These are phyloP conservation scores for Rhododendron vialii DNA, from an alignment of 148 eudicot species.

Conservation along the genomic window DNA sequence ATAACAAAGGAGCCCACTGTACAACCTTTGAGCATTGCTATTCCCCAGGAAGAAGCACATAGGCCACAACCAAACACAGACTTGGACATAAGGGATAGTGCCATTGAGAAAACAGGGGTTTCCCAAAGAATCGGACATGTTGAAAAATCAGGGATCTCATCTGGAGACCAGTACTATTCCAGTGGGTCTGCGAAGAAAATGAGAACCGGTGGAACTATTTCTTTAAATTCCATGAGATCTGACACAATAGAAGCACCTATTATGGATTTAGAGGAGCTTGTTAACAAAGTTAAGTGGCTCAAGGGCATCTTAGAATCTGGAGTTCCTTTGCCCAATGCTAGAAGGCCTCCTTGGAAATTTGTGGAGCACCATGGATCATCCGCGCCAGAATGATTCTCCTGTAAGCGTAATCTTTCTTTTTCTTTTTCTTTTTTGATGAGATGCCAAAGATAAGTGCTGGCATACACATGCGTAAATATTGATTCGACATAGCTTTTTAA, in stretches of 20 bases:
- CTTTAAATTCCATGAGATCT: slow-evolving; percentile 34
- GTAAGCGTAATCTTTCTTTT: neutral
- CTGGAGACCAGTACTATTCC: slow-evolving; percentile 21
- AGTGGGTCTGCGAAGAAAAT: slow-evolving; percentile 24
- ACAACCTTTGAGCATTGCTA: neutral
- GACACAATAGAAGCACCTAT: slow-evolving; percentile 51
- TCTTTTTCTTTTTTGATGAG: neutral
- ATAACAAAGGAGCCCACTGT: neutral
- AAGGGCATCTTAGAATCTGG: slow-evolving; percentile 42
- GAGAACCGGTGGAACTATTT: slow-evolving; percentile 23
- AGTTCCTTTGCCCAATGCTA: slow-evolving; percentile 25
- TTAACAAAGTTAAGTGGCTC: slow-evolving; percentile 59
- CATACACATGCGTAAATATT: neutral
- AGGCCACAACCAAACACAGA: slow-evolving; percentile 10
- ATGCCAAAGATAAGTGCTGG: neutral
- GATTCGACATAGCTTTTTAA: neutral
- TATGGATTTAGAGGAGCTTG: slow-evolving; percentile 62
- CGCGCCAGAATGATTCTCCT: slow-evolving; percentile 30
- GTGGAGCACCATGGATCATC: slow-evolving; percentile 33
- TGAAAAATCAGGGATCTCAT: slow-evolving; percentile 17
- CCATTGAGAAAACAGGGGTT: slow-evolving; percentile 24
- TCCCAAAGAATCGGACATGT: slow-evolving; percentile 41
- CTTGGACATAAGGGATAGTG: slow-evolving; percentile 16
- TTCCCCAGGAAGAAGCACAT: slow-evolving; percentile 15
- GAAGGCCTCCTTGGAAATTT: slow-evolving; percentile 48